Evolutionary conservation across 1,284 basidiomycete species (phyloP).

Genomic region (Boletus calvinii): DNA sequence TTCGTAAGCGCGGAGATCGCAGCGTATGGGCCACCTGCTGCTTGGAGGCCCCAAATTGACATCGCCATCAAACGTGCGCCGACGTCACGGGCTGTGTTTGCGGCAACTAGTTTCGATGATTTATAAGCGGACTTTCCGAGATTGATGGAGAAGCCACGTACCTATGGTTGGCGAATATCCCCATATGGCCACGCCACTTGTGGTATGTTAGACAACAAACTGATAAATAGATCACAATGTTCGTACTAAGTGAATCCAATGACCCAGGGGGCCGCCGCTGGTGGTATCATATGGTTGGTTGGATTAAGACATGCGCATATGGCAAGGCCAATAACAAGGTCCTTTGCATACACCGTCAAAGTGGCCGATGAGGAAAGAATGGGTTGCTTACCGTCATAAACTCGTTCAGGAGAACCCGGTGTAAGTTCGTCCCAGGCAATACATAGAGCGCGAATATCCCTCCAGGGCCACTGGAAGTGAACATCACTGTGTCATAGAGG

Average conservation of each 20-base stretch:
- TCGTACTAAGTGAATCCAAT: conserved; percentile 53
- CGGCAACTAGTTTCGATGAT: conserved; percentile 43
- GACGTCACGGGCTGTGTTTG: conserved; percentile 68
- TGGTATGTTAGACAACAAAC: conserved; percentile 10
- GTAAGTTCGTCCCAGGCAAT: conserved; percentile 47
- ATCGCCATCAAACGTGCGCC: conserved; percentile 59
- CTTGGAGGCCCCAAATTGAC: conserved; percentile 56
- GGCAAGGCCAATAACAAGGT: conserved; percentile 59
- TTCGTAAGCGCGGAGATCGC: conserved; percentile 65
- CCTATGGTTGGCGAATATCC: conserved; percentile 53
- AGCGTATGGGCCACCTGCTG: conserved; percentile 57
- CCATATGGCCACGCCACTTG: conserved; percentile 57
- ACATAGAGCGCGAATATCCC: conserved; percentile 62
- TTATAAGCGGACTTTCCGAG: neutral
- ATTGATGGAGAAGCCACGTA: conserved; percentile 23
- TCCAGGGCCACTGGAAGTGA: conserved; percentile 59
- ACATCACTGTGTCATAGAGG: conserved; percentile 43
- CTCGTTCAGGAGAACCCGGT: conserved; percentile 63
- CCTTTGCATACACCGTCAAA: conserved; percentile 41
- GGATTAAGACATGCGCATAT: conserved; percentile 63
- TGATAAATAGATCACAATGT: neutral
- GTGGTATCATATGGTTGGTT: conserved; percentile 59
- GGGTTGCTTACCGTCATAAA: conserved; percentile 53
- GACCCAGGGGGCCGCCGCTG: conserved; percentile 49
- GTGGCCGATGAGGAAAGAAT: neutral